Base-by-base conservation (phyloP, 768 basidiomycete genomes). In the Leccinellum luteum region DNA sequence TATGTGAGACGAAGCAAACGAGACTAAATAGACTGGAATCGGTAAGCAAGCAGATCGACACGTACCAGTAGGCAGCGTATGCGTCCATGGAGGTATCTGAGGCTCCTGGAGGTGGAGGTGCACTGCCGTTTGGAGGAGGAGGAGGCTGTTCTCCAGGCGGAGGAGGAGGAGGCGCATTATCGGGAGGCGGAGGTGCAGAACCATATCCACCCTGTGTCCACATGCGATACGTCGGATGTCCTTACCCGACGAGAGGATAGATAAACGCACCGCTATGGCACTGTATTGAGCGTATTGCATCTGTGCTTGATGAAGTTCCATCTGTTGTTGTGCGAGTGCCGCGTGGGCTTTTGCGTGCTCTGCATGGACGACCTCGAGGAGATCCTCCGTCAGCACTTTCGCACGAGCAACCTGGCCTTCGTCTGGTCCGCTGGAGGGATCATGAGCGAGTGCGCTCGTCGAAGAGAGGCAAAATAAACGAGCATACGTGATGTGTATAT, bases 401-500 rank as follows among this genome's bases (percentile, higher is more conserved):
- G 94, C 95, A 45, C 90, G 85, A 21, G 86, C 86, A 1, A 96
- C 87, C 76, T 94, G 91, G 13, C 81, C 82, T 60, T 93, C 89
- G 32, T 94, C 94, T 13, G 95, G 95, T 4, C 94, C 94, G 27
- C 60, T 74, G 57, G 38, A n/a, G 51, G 48, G 30, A 55, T 32
- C 14, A 43, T 55, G 6, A 60, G 61, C 15, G 38, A 12, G 13
- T 23, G 47, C 27, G 47, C 55, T 66, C 60, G 55, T 69, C 65
- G 60, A n/a, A n/a, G 71, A 66, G 23, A 27, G 17, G 17, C 8
- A 25, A 19, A 14, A 43, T 10, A 9, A 23, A 23, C 21, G 32
- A 21, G 82, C 89, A 52, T 63, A 92, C 91, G 90, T 92, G 63
- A 95, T 89, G 64, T 93, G 89, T 63, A 96, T 91, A 71, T 91